Conservation (phyloP, 2,329 filamentous ascomycete genomes). For the Aspergillus sp. region DNA sequence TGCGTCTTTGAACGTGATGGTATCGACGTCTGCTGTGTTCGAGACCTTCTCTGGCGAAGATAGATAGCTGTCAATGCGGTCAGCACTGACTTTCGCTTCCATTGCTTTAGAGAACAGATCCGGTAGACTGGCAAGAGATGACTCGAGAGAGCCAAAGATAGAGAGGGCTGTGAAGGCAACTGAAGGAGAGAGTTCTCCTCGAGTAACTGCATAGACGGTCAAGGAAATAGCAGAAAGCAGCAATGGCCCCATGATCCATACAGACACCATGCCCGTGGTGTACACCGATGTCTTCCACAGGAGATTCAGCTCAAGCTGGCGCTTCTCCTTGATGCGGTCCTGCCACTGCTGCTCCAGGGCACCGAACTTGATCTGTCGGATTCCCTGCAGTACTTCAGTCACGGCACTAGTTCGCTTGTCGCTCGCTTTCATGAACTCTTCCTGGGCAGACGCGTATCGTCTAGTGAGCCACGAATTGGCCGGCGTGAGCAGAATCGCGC, state of each 20-base stretch:
- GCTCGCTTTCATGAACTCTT: constrained; percentile 70
- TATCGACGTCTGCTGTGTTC: constrained; percentile 53
- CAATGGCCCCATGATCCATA: constrained; percentile 72
- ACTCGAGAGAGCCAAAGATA: constrained; percentile 72
- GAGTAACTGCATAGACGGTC: constrained; percentile 63
- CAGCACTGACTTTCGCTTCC: constrained; percentile 71
- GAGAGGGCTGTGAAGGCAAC: constrained; percentile 75
- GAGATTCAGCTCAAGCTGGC: constrained; percentile 64
- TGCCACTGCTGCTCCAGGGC: constrained; percentile 75
- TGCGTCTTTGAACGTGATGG: constrained; percentile 65
- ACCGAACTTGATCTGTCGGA: constrained; percentile 80
- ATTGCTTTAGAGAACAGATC: constrained; percentile 70
- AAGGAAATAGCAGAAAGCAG: constrained; percentile 71
- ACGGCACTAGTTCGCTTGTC: constrained; percentile 73
- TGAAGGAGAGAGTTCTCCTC: constrained; percentile 66
- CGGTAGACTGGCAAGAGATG: constrained; percentile 68
- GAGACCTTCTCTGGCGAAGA: constrained; percentile 64
- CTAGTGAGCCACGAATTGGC: constrained; percentile 67
- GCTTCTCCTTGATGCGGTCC: constrained; percentile 62
- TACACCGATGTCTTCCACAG: constrained; percentile 66
- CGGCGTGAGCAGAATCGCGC: constrained; percentile 64
- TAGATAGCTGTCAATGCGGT: constrained; percentile 71
- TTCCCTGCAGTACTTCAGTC: constrained; percentile 72
- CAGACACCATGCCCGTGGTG: constrained; percentile 63
- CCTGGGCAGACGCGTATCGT: constrained; percentile 63